Evolutionary conservation across 1,139 yeast genomes (phyloP).

Genomic region (Scheffersomyces parashehatae): DNA sequence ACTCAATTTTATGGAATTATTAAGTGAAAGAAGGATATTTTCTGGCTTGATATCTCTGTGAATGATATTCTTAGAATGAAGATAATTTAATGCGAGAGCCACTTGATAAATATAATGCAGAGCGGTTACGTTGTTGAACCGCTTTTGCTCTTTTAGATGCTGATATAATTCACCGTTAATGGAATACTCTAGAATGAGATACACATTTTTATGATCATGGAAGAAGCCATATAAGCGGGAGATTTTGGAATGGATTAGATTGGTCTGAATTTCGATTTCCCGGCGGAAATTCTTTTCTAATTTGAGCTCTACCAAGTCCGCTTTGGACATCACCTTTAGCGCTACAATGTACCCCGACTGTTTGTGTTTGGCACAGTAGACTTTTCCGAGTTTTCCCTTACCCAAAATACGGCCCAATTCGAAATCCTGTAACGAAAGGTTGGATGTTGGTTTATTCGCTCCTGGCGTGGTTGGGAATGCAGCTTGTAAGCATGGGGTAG

Average conservation of each 20-base stretch:
- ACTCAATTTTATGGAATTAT: conserved; percentile 75
- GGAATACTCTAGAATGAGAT: conserved; percentile 81
- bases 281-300: conserved; percentile 87
- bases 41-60: conserved; percentile 95
- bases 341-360: conserved; percentile 82
- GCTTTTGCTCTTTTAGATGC: conserved; percentile 58
- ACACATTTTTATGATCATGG: conserved; percentile 76
- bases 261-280: conserved; percentile 88
- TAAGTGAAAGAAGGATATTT: conserved; percentile 72
- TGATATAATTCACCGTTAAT: conserved; percentile 86
- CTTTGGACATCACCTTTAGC: conserved; percentile 84
- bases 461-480: not conserved
- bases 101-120: conserved; percentile 82
- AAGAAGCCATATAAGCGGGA: conserved; percentile 85
- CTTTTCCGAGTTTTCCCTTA: conserved; percentile 91
- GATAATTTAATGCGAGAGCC: conserved; percentile 72
- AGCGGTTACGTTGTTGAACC: conserved; percentile 72
- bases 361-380: conserved; percentile 83
- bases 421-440: conserved; percentile 56
- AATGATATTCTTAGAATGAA: conserved; percentile 77
- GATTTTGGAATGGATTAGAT: conserved; percentile 73
- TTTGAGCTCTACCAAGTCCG: conserved; percentile 70
- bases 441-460: conserved; percentile 1
- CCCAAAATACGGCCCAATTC: conserved; percentile 89
- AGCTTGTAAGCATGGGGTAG: not conserved